Evolutionary conservation across 148 eudicot species (phyloP), one percentile per base, ranked within the genome.

Genomic region (Cornus kousa): DNA sequence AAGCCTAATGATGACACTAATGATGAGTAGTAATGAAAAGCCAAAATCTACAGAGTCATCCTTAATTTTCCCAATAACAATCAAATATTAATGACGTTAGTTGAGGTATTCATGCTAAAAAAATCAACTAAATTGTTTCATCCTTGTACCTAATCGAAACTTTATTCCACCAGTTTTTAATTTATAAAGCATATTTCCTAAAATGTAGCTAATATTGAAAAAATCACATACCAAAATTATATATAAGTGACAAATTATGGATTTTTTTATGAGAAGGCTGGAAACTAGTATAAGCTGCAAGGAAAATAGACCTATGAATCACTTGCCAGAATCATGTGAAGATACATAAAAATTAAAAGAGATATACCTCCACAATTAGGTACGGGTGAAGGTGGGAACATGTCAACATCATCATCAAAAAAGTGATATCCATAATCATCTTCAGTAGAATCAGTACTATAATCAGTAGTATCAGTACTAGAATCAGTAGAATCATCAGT

Each of bases 291-390:
- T 64, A 23, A 39, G 59, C n/a, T 57, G n/a, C 20, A n/a, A 23
- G 3, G 33, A 65, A 19, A 23, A 65, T 1, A 53, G 5, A 24
- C 20, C 5, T 1, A 40, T 8, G 7, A 3, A 20, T 62, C 68
- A 6, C 16, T 46, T 53, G 22, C 11, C 2, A n/a, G 17, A 66
- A 37, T 24, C 78, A 40, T 24, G 31, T 24, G 72, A 55, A 33
- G 17, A n/a, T 64, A 48, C 3, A 39, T 60, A 68, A n/a, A 77
- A 74, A 22, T 19, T 60, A 19, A 20, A 31, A 62, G 55, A 55
- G 35, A 39, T 22, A 73, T 90, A 96, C 99, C 99, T 92, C 99
- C 99, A 81, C 92, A 89, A 28, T 85, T 92, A 22, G 82, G 90
- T 53, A 80, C 86, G 70, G 82, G 80, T n/a, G 92, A 86, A 77